Percentiles rank a stretch among this genome's conserved stretches.
Conservation (phyloP, 345 rosid genomes). For the Hypericum androsaemum region DNA sequence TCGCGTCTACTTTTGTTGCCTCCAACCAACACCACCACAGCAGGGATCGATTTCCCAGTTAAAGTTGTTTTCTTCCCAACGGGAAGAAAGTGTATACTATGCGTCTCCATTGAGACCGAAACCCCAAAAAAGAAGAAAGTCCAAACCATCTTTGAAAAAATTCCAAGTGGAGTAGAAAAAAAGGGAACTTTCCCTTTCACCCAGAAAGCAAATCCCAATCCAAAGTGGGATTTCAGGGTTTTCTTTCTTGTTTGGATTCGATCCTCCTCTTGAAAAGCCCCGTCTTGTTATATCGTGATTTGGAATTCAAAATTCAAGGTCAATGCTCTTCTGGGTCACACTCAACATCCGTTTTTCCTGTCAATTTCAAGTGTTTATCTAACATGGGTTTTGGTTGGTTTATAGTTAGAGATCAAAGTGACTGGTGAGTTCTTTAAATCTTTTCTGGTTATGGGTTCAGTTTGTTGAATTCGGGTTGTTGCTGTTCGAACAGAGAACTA, state of each 20-base stretch:
- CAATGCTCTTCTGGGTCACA: constrained; percentile 16
- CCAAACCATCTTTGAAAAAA: background rate
- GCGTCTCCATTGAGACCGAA: no score
- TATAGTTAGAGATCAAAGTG: constrained; percentile 29
- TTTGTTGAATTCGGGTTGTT: no score
- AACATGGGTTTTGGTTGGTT: constrained; percentile 26
- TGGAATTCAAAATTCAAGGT: constrained; percentile 23
- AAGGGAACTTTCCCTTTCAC: constrained; percentile 48
- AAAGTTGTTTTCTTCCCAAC: no score
- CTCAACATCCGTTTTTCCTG: constrained; percentile 1
- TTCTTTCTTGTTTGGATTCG: constrained; percentile 26
- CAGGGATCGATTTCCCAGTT: no score
- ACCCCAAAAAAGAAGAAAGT: no score
- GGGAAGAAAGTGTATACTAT: no score
- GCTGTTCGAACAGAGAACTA: no score
- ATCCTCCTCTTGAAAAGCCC: constrained; percentile 14
- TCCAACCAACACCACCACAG: no score
- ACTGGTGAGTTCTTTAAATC: constrained; percentile 21
- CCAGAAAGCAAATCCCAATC: constrained; percentile 28
- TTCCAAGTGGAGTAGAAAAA: constrained; percentile 7
- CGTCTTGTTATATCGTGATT: constrained; percentile 7
- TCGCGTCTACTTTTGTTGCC: no score
- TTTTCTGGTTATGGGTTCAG: constrained; percentile 13
- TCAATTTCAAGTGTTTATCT: no score
- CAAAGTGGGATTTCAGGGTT: constrained; percentile 36